Base-by-base conservation (phyloP, 176 grass and related monocot species). In the Avena insularis region DNA sequence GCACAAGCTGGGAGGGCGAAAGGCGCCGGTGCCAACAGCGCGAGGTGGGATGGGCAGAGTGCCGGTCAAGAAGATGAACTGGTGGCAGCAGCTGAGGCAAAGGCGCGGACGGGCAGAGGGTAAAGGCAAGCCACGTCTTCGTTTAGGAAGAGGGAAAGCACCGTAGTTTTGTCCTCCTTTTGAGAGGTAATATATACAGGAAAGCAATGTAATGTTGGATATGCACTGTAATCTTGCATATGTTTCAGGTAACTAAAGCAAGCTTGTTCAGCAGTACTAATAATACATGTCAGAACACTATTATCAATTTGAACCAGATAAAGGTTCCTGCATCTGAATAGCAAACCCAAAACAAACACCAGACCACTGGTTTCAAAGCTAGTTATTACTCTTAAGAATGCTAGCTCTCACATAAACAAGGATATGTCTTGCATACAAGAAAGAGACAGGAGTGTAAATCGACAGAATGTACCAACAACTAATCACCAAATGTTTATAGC, bases 31-130 rank as follows among this genome's bases (percentile, higher is more conserved):
- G 13, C 25, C 29, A 53, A 21, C 79, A 1, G 58, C 53, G 13
- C 25, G 38, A 53, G 31, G 15, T 14, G 55, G 75, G 54, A 47
- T 56, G 79, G 31, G 73, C 73, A 76, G 83, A 59, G 25, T 15
- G 38, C 85, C 54, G 48, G 86, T 57, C 8, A 95, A 89, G 25
- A 93, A 93, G 71, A n/a, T 89, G 66, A 61, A 85, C 17, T 98
- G 91, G 91, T 93, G 88, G 90, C 87, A 92, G 54, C 85, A 25
- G 33, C 79, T 95, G 38, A 76, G 33, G 62, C 56, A 4, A 75
- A 63, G 78, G 12, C 80, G 35, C 10, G n/a, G 31, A 15, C 9
- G 6, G 70, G 33, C 49, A 43, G 63, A 78, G 45, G 36, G 64
- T 40, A 31, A 58, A 49, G 48, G 82, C 68, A 89, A 43, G 27